Conservation (phyloP, 352 stramenopile species). For the Phytophthora quininea region DNA sequence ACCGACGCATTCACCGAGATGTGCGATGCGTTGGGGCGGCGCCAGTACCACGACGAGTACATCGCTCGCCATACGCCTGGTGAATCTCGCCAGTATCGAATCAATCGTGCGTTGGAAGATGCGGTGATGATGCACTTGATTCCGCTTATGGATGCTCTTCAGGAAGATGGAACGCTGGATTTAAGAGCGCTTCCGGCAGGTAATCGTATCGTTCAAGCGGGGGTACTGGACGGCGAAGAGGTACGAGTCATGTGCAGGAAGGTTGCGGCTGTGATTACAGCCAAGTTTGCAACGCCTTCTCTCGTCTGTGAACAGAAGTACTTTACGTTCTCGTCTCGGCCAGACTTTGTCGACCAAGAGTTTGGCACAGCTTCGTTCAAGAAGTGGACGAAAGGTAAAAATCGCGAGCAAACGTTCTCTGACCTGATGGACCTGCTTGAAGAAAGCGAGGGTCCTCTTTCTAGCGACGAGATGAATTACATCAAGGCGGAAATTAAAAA, state of each 20-base stretch:
- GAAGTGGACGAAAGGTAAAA: background rate
- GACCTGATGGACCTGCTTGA: slow-evolving; percentile 17
- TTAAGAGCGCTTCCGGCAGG: background rate
- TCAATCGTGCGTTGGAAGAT: slow-evolving; percentile 26
- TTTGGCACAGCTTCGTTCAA: slow-evolving; percentile 19
- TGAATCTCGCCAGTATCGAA: slow-evolving; percentile 15
- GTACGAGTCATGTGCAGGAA: slow-evolving; percentile 1
- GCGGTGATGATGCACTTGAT: slow-evolving; percentile 30
- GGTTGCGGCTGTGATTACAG: slow-evolving; percentile 14
- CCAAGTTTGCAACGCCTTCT: slow-evolving; percentile 20
- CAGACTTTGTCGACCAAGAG: slow-evolving; percentile 27
- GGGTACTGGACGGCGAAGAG: background rate
- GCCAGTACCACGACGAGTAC: slow-evolving; percentile 18
- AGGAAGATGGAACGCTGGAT: slow-evolving; percentile 22
- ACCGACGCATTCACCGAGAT: slow-evolving; percentile 33
- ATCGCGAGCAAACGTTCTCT: slow-evolving; percentile 15
- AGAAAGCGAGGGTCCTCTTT: slow-evolving; percentile 12
- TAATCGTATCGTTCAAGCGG: background rate
- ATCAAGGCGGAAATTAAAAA: slow-evolving; percentile 21
- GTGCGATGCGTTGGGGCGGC: slow-evolving; percentile 23
- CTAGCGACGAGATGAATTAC: background rate
- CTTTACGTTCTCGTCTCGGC: slow-evolving; percentile 15
- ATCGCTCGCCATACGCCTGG: slow-evolving; percentile 3
- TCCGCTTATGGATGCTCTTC: slow-evolving; percentile 30
- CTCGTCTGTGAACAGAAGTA: slow-evolving; percentile 7